phyloP scores from a whole-genome alignment of 2,329 filamentous ascomycete genomes.

The Colletotrichum liriopes region DNA sequence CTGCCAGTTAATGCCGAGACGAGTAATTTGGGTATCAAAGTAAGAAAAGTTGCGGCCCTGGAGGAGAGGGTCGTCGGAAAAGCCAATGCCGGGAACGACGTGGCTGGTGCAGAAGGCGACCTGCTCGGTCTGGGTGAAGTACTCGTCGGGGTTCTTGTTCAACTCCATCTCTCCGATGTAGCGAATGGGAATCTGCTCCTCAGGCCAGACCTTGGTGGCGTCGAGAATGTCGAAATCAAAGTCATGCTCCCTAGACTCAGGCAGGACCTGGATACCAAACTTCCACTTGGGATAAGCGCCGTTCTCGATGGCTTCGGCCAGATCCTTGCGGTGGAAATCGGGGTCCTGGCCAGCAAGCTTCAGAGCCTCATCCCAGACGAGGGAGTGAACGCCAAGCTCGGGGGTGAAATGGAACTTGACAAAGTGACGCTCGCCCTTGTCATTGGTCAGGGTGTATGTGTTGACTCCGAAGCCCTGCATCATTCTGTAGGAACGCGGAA shows the following conservation, averaged over 20 bases:
- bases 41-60: constrained; percentile 82
- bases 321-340: constrained; percentile 86
- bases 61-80: constrained; percentile 81
- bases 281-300: constrained; percentile 84
- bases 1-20: constrained; percentile 82
- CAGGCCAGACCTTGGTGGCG: constrained; percentile 89
- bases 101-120: constrained; percentile 87
- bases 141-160: constrained; percentile 86
- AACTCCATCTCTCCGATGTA: constrained; percentile 87
- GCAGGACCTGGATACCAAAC: constrained; percentile 85
- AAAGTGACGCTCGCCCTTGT: constrained; percentile 78
- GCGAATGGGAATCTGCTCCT: constrained; percentile 81
- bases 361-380: constrained; percentile 85
- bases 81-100: constrained; percentile 83
- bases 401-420: constrained; percentile 87
- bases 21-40: constrained; percentile 78
- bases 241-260: constrained; percentile 79
- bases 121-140: constrained; percentile 87
- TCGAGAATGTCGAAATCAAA: constrained; percentile 92
- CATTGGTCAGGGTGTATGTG: constrained; percentile 80
- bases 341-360: constrained; percentile 83
- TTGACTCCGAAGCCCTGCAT: constrained; percentile 92
- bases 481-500: constrained; percentile 84
- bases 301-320: constrained; percentile 81
- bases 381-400: constrained; percentile 80